Percentiles rank a stretch among this genome's conserved stretches.
Conservation (phyloP, 805 yeast genomes). For the Kurtzmaniella cleridarum region DNA sequence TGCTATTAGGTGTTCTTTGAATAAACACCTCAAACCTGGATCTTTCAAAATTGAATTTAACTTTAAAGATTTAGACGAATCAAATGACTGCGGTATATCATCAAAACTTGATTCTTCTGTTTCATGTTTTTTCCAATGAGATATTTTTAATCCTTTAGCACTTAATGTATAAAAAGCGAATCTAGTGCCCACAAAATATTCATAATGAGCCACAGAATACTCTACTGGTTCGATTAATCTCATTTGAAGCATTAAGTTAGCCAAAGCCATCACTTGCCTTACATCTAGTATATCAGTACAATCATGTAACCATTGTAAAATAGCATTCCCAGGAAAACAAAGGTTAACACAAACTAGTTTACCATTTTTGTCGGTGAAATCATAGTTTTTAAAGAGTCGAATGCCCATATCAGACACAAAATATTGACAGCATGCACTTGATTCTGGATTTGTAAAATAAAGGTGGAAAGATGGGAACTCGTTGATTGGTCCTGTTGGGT, state of each 20-base stretch:
- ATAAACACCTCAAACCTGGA: constrained; percentile 70
- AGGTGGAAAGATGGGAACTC: constrained; percentile 59
- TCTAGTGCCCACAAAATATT: constrained; percentile 24
- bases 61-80: neutral
- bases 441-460: constrained; percentile 84
- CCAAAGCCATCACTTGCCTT: constrained; percentile 49
- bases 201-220: constrained; percentile 20
- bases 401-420: constrained; percentile 64
- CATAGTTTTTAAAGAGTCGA: constrained; percentile 45
- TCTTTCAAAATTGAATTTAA: constrained; percentile 51
- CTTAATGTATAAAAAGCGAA: constrained; percentile 41
- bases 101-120: constrained; percentile 10
- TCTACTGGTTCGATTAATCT: constrained; percentile 44
- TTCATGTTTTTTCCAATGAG: constrained; percentile 25
- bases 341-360: constrained; percentile 26
- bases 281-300: constrained; percentile 66
- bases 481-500: constrained; percentile 21
- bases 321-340: constrained; percentile 68
- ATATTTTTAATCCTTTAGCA: constrained; percentile 34
- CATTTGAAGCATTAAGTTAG: constrained; percentile 42
- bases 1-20: constrained; percentile 57
- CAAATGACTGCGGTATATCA: neutral
- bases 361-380: constrained; percentile 19
- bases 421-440: constrained; percentile 76
- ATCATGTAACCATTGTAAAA: constrained; percentile 85